Percentiles rank a stretch among this genome's conserved stretches.
phyloP scores from a whole-genome alignment of 331 rosid species.

The Quercus phellos region DNA sequence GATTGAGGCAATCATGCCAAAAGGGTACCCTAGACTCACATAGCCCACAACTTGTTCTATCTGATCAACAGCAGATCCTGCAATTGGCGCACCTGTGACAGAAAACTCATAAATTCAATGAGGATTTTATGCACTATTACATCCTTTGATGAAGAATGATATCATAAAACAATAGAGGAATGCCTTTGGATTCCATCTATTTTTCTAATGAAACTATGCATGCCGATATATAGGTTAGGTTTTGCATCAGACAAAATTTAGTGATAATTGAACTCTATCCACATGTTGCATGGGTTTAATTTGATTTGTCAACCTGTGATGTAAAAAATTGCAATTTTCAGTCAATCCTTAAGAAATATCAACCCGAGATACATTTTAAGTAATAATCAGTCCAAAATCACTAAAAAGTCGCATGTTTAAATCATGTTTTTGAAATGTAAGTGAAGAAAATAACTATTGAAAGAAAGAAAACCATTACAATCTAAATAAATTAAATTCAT shows the following conservation, averaged over 20 bases:
- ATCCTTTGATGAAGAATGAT: neutral
- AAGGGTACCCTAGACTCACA: conserved; percentile 89
- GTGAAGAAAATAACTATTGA: no score
- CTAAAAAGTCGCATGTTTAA: no score
- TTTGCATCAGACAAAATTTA: neutral
- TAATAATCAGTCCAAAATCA: no score
- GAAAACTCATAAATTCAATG: neutral
- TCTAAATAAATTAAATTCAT: no score
- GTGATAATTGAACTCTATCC: no score
- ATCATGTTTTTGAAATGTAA: no score
- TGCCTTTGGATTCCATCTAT: neutral
- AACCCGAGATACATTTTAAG: no score
- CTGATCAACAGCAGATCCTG: conserved; percentile 86
- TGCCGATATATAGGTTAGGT: neutral
- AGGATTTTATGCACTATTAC: neutral
- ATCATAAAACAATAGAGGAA: neutral
- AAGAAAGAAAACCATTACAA: no score
- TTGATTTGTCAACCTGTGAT: no score
- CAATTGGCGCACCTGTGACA: conserved; percentile 76
- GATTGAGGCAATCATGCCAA: conserved; percentile 76
- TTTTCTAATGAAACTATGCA: neutral
- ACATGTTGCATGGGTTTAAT: no score
- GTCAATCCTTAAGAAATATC: no score
- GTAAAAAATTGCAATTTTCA: no score
- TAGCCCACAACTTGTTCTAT: conserved; percentile 73